phyloP scores from a whole-genome alignment of 1,284 basidiomycete species.

The Rhodotorula sp. region DNA sequence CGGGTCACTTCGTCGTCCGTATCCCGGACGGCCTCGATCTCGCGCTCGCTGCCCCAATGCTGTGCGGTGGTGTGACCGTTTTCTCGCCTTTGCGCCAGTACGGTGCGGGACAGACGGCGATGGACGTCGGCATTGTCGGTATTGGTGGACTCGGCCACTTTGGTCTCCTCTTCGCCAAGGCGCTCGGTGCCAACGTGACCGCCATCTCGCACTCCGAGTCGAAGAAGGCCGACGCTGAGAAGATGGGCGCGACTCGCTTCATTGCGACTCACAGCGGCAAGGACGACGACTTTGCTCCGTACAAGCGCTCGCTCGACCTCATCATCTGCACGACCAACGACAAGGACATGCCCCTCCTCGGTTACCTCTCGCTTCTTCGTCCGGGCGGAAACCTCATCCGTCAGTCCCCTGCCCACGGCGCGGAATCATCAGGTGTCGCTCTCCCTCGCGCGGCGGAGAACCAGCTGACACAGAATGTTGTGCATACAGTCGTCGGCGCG shows the following conservation, averaged over 20 bases:
- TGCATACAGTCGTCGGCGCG: slow-evolving; percentile 48
- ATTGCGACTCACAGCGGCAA: slow-evolving; percentile 47
- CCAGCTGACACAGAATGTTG: not conserved
- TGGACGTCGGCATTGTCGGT: slow-evolving; percentile 55
- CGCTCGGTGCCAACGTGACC: slow-evolving; percentile 51
- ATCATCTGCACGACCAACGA: slow-evolving; percentile 53
- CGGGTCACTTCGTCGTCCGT: slow-evolving; percentile 49
- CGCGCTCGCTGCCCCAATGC: slow-evolving; percentile 50
- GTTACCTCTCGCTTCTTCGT: slow-evolving; percentile 50
- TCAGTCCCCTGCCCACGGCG: too few species aligned
- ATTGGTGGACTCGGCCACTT: slow-evolving; percentile 49
- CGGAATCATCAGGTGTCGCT: too few species aligned
- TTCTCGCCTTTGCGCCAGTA: slow-evolving; percentile 51
- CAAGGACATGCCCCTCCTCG: slow-evolving; percentile 48
- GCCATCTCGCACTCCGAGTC: slow-evolving; percentile 53
- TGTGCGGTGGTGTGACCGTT: slow-evolving; percentile 45
- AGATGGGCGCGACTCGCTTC: slow-evolving; percentile 51
- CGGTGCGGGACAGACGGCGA: slow-evolving; percentile 54
- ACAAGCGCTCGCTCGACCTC: slow-evolving; percentile 51
- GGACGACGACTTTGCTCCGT: slow-evolving; percentile 42
- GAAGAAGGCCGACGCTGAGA: slow-evolving; percentile 43
- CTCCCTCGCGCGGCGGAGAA: too few species aligned
- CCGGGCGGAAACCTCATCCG: slow-evolving; percentile 50
- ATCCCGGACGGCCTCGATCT: slow-evolving; percentile 50
- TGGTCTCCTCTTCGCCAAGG: slow-evolving; percentile 46